Evolutionary conservation across 257 asterid genomes (phyloP).

Genomic region (Forsythia viridissima): DNA sequence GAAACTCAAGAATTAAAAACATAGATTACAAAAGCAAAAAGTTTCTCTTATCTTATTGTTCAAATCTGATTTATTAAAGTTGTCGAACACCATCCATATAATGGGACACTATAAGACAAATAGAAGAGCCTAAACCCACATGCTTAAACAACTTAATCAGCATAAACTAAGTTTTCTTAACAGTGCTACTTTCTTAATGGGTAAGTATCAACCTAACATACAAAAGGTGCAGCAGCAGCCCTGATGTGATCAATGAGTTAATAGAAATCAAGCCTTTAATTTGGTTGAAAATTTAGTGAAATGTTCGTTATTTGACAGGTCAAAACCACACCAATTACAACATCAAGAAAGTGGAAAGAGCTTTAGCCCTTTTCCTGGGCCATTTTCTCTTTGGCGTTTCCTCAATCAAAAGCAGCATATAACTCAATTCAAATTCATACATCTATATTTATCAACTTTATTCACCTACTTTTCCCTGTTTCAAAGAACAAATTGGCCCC

Average conservation of each 20-base stretch:
- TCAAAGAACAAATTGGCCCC: conserved; percentile 43
- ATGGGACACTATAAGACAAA: neutral
- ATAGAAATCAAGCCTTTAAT: conserved; percentile 30
- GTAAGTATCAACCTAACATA: conserved; percentile 43
- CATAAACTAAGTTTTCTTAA: neutral
- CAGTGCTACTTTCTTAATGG: conserved; percentile 54
- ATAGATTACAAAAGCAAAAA: neutral
- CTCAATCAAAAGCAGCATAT: conserved; percentile 28
- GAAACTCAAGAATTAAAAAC: neutral
- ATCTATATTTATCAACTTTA: conserved; percentile 36
- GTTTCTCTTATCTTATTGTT: neutral
- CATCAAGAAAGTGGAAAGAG: conserved; percentile 42
- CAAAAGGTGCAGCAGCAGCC: conserved; percentile 12
- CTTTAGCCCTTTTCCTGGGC: conserved; percentile 22
- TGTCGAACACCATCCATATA: neutral
- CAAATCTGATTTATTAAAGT: neutral
- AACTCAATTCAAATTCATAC: conserved; percentile 39
- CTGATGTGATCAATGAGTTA: neutral
- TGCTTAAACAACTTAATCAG: neutral
- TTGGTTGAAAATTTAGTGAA: neutral
- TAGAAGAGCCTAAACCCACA: conserved; percentile 11
- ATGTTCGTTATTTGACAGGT: conserved; percentile 31
- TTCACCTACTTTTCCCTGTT: conserved; percentile 36
- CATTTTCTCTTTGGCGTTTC: conserved; percentile 32
- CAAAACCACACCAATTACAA: conserved; percentile 24